These are phyloP conservation scores for Microbotryum silenes-acaulis DNA, from an alignment of 1,284 basidiomycete genomes.

Conservation along the genomic window DNA sequence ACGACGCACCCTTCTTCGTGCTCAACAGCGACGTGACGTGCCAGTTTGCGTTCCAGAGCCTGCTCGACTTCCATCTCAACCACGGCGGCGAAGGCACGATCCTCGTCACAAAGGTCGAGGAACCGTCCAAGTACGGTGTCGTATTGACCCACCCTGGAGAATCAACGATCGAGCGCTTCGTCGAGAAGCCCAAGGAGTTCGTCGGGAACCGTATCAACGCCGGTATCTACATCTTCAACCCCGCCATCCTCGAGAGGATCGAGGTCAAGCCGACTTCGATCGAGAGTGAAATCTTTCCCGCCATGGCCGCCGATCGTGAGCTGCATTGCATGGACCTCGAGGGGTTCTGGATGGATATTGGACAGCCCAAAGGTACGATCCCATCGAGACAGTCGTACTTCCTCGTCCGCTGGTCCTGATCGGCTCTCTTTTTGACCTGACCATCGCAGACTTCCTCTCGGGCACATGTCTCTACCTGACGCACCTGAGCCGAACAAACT, in stretches of 20 bases:
- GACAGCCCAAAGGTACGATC: conserved; percentile 46
- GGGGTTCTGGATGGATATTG: conserved; percentile 51
- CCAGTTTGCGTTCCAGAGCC: conserved; percentile 44
- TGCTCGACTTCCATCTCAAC: conserved; percentile 47
- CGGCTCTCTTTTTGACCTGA: no score
- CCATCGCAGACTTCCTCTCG: conserved; percentile 21
- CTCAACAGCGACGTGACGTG: conserved; percentile 50
- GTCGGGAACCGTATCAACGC: conserved; percentile 50
- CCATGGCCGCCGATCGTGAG: conserved; percentile 46
- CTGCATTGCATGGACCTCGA: conserved; percentile 47
- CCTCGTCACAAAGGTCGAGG: conserved; percentile 50
- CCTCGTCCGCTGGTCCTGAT: no score
- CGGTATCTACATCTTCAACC: conserved; percentile 51
- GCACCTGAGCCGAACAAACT: conserved; percentile 44
- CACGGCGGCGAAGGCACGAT: conserved; percentile 48
- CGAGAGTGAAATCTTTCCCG: conserved; percentile 49
- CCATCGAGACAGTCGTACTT: background rate
- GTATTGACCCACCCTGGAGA: conserved; percentile 45
- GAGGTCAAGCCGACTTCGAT: conserved; percentile 48
- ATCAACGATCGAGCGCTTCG: conserved; percentile 48
- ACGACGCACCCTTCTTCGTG: conserved; percentile 49
- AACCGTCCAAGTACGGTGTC: conserved; percentile 49
- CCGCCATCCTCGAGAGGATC: conserved; percentile 45
- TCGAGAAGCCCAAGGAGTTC: conserved; percentile 49
- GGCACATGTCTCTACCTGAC: conserved; percentile 49